A percentile compares a stretch with the other conserved stretches of the same genome.
Evolutionary conservation across 768 basidiomycete genomes (phyloP).

Genomic region (Naganishia randhawae): DNA sequence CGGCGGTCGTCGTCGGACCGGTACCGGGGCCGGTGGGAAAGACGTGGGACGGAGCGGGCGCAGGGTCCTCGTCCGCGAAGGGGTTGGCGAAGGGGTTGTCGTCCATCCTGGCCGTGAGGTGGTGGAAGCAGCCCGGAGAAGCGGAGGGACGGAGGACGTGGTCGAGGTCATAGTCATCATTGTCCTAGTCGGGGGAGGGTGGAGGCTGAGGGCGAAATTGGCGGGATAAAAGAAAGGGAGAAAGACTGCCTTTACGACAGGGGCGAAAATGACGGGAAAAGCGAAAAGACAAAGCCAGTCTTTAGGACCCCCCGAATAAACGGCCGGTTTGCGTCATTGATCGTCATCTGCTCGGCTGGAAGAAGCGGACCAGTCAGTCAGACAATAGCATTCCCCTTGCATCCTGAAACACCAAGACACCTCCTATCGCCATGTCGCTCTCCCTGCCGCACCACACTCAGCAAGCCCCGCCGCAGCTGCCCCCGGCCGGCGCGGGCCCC

Average conservation of each 20-base stretch:
- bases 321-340: too few relatives aligned
- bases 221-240: background rate
- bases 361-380: too few relatives aligned
- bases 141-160: background rate
- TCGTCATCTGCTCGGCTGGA: too few relatives aligned
- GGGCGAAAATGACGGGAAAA: too few relatives aligned
- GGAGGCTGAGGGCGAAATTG: background rate
- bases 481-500: slow-evolving; percentile 49
- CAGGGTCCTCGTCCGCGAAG: slow-evolving; percentile 26
- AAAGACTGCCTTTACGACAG: too few relatives aligned
- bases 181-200: too few relatives aligned
- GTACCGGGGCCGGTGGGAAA: background rate
- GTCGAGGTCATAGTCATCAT: too few relatives aligned
- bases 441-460: slow-evolving; percentile 7
- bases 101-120: slow-evolving; percentile 12
- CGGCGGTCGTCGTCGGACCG: background rate
- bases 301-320: too few relatives aligned
- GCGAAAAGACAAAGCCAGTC: too few relatives aligned
- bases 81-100: slow-evolving; percentile 31
- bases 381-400: too few relatives aligned
- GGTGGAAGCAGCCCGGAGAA: background rate
- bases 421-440: slow-evolving; percentile 28
- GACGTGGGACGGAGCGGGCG: background rate
- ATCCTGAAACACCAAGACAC: too few relatives aligned
- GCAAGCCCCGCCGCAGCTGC: slow-evolving; percentile 12